Base-by-base conservation (phyloP, 1,284 basidiomycete species). In the Inonotus hispidus region DNA sequence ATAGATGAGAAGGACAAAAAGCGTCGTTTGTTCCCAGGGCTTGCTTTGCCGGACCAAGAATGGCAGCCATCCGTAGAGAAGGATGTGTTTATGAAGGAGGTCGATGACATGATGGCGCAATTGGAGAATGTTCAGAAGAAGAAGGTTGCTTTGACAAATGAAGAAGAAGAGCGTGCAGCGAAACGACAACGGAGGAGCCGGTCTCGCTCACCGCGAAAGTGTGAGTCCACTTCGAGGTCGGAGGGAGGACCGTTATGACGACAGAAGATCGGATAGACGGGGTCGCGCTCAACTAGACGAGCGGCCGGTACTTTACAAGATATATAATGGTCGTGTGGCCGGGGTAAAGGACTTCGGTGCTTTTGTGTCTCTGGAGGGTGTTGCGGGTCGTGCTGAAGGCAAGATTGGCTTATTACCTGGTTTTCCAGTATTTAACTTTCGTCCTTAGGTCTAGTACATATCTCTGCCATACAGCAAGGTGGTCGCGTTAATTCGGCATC, bases 271-370 rank as follows among this genome's bases (percentile, higher is more conserved):
- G 63, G 75, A 73, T 66, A 73, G 75, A 56, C 65, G 77, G 47
- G 74, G 77, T 1, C 74, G 81, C 46, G 69, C 73, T 8, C 68
- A 70, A 25, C 55, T 90, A 49, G 94, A 99, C 71, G 92, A 96
- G 45, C 80, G 80, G 56, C 95, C 97, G 0, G 78, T 98, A 1
- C 72, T 98, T 43, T 98, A 89, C 85, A 98, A 98, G 79, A 94
- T 98, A 52, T 99, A 99, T 75, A 81, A 84, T 62, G 96, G 95
- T 6, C 87, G 85, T 61, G 88, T 99, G 25, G 82, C 90, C 4
- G 87, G 90, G 19, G 71, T 98, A 69, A 94, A 93, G 72, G 96
- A 99, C 66, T 99, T 98, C 73, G 96, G 96, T 58, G 95, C 93
- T 0, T 99, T 99, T 70, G 89, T 98, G 53, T 82, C 83, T 29